A percentile compares a stretch with the other conserved stretches of the same genome.
These are phyloP conservation scores for Boletus barrowsii DNA, from an alignment of 768 basidiomycete species.

Conservation along the genomic window DNA sequence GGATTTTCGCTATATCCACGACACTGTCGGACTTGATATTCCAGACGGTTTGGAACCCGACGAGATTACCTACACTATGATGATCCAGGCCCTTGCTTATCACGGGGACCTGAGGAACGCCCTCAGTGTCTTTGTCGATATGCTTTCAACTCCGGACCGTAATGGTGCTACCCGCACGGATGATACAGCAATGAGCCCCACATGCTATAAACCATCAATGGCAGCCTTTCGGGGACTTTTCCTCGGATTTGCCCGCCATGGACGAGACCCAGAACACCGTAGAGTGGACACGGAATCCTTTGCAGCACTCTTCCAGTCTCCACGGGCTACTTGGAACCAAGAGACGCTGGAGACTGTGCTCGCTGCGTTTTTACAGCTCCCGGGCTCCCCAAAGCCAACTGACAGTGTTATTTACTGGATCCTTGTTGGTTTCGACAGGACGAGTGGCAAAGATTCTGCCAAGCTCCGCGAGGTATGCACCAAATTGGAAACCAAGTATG, in stretches of 20 bases:
- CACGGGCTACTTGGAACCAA: conserved; percentile 47
- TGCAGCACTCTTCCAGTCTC: conserved; percentile 8
- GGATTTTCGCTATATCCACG: conserved; percentile 37
- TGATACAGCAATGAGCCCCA: conserved; percentile 28
- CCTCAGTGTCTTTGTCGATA: conserved; percentile 61
- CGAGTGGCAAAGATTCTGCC: conserved; percentile 49
- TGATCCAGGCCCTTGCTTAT: conserved; percentile 71
- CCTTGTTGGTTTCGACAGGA: conserved; percentile 58
- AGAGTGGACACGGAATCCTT: neutral
- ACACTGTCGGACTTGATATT: conserved; percentile 46
- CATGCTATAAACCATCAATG: conserved; percentile 42
- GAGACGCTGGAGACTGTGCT: conserved; percentile 57
- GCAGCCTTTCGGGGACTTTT: conserved; percentile 70
- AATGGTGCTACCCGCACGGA: conserved; percentile 33
- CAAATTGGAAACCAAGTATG: conserved; percentile 55
- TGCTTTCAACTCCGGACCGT: conserved; percentile 49
- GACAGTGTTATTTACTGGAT: conserved; percentile 61
- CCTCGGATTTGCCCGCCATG: conserved; percentile 69
- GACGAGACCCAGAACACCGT: conserved; percentile 24
- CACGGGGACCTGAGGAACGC: conserved; percentile 60
- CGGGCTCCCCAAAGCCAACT: conserved; percentile 41
- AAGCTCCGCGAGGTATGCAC: conserved; percentile 57
- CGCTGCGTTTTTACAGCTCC: conserved; percentile 58
- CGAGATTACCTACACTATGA: conserved; percentile 59
- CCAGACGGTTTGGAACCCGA: conserved; percentile 50